Evolutionary conservation across 176 grass and related monocot species (phyloP).

Genomic region (Lolium perenne): DNA sequence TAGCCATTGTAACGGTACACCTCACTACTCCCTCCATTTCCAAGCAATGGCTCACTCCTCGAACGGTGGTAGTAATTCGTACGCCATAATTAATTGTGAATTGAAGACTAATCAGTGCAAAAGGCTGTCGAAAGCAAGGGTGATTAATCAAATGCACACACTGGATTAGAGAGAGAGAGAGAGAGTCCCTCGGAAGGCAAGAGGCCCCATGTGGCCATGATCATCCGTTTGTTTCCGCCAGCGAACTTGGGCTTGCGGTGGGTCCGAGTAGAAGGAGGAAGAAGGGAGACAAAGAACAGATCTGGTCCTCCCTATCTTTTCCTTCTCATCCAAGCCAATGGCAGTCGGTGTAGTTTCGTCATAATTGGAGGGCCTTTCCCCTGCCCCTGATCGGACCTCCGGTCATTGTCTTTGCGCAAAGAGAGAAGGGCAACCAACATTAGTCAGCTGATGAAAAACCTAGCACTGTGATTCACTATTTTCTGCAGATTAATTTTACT

Average conservation of each 20-base stretch:
- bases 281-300: neutral
- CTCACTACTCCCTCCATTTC: too few relatives aligned
- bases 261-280: neutral
- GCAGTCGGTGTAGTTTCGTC: neutral
- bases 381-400: neutral
- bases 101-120: neutral
- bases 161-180: too few relatives aligned
- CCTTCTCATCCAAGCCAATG: slow-evolving; percentile 41
- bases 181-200: neutral
- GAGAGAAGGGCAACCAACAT: neutral
- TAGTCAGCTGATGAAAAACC: neutral
- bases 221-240: slow-evolving; percentile 6
- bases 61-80: neutral
- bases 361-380: neutral
- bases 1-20: too few relatives aligned
- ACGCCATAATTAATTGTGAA: neutral
- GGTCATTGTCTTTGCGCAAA: neutral
- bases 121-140: slow-evolving; percentile 24
- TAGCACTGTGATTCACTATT: neutral
- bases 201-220: slow-evolving; percentile 42
- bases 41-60: neutral
- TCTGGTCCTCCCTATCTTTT: neutral
- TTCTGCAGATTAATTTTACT: neutral
- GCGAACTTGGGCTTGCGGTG: neutral
- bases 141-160: too few relatives aligned